phyloP scores from a whole-genome alignment of 108 stramenopile genomes.

The Parietichytrium sp. region DNA sequence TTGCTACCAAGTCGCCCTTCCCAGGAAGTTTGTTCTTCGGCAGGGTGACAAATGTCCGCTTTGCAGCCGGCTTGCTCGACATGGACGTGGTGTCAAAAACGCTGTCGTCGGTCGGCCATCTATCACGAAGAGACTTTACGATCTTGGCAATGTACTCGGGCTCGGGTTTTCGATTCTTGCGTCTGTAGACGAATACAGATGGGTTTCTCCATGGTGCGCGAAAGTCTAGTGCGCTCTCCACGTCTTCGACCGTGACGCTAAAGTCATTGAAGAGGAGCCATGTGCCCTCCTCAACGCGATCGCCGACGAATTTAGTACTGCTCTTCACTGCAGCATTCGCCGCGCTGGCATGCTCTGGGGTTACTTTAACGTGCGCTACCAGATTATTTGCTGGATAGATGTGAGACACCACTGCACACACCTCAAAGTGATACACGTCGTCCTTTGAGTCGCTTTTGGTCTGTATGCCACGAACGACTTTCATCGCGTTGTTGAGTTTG shows the following conservation, averaged over 20 bases:
- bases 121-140: neutral
- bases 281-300: slow-evolving; percentile 33
- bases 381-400: neutral
- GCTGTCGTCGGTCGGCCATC: neutral
- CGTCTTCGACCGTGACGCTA: slow-evolving; percentile 58
- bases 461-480: too few species aligned
- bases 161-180: neutral
- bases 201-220: slow-evolving; percentile 73
- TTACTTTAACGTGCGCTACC: neutral
- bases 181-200: slow-evolving; percentile 62
- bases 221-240: slow-evolving; percentile 76
- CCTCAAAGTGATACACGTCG: neutral
- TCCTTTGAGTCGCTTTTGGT: too few species aligned
- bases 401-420: neutral
- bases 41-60: neutral
- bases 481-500: too few species aligned
- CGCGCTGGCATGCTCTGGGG: neutral
- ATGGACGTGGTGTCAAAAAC: slow-evolving; percentile 70
- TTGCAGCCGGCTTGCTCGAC: slow-evolving; percentile 41
- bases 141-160: neutral
- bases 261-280: slow-evolving; percentile 82
- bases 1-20: slow-evolving; percentile 73
- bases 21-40: slow-evolving; percentile 50
- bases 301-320: neutral
- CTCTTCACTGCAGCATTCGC: neutral